These are phyloP conservation scores for Arthroderma uncinatum DNA, from an alignment of 2,329 filamentous ascomycete genomes.

Conservation along the genomic window DNA sequence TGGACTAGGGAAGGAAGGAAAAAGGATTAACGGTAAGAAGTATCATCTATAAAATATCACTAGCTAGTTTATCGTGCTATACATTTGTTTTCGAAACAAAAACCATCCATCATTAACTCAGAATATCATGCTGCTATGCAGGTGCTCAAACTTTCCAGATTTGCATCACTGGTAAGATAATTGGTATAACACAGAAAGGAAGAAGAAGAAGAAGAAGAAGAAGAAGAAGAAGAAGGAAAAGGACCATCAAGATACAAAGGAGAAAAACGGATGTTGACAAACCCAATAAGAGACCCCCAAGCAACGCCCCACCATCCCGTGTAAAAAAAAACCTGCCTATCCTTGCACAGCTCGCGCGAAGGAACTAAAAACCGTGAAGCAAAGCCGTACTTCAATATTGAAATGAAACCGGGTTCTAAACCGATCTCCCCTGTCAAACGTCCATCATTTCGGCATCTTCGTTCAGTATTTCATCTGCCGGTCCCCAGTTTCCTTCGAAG, in stretches of 20 bases:
- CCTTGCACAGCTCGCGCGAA: background rate
- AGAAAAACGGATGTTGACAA: background rate
- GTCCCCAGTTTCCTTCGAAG: constrained; percentile 93
- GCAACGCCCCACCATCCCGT: background rate
- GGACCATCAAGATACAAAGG: background rate
- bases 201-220: background rate
- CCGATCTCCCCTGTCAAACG: constrained; percentile 28
- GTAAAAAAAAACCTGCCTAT: background rate
- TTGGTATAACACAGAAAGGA: background rate
- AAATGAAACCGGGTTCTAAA: background rate
- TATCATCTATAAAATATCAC: constrained; percentile 4
- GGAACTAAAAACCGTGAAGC: background rate
- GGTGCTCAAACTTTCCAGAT: background rate
- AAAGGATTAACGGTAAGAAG: background rate
- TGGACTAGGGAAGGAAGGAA: background rate
- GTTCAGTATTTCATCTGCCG: constrained; percentile 52
- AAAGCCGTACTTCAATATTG: background rate
- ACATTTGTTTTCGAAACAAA: constrained; percentile 1
- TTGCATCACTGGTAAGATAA: constrained; percentile 4
- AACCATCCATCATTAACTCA: constrained; percentile 3
- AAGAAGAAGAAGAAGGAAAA: background rate
- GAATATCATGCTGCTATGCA: constrained; percentile 6
- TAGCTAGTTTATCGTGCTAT: constrained; percentile 2
- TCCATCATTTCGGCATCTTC: constrained; percentile 55
- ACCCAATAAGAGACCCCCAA: background rate